Evolutionary conservation across 1,284 basidiomycete species (phyloP), one percentile per base, ranked within the genome.

Genomic region (Agroathelia rolfsii): DNA sequence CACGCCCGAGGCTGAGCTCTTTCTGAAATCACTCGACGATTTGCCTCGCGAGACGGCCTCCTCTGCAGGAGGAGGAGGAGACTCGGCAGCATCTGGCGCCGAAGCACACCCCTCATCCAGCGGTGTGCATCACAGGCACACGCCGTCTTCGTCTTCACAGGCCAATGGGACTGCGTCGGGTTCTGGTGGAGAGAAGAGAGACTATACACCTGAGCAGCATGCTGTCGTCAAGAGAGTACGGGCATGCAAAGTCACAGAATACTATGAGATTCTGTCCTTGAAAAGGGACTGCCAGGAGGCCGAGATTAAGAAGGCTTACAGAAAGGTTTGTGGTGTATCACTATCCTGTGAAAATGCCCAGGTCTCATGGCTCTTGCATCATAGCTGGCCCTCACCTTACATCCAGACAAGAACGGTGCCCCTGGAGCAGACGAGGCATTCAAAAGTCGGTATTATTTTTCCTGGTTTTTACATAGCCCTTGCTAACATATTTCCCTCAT

Each of bases 381-480:
- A 10, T 44, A 94, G 88, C 71, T 97, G 36, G 94, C 94, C 23
- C 63, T 98, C 38, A 84, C 85, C 30, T 58, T 97, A 42, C 94
- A 97, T 63, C 94, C 94, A 0, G 94, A 98, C 58, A 97, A 97
- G 65, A 96, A 96, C 51, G 85, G 88, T 11, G 95, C 95, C 12
- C 94, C 95, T 9, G 90, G 93, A 12, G 94, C 95, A 10, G 95
- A 98, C 44, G 95, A 99, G 56, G 95, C 95, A 2, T 99, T 99
- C 67, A 99, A 99, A 66, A 69, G 89, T 95, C 50, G 38, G 82
- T 70, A 26, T 38, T 31, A 22, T 28, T 24, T 25, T 19, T 24
- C n/a, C 10, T 36, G 20, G 8, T 20, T 26, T 23, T 23, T 15
- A 18, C 22, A 19, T 36, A 31, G 19, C 35, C 35, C 10, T 24